These are phyloP conservation scores for Papiliotrema nemorosa DNA, from an alignment of 1,284 basidiomycete genomes.

Conservation along the genomic window DNA sequence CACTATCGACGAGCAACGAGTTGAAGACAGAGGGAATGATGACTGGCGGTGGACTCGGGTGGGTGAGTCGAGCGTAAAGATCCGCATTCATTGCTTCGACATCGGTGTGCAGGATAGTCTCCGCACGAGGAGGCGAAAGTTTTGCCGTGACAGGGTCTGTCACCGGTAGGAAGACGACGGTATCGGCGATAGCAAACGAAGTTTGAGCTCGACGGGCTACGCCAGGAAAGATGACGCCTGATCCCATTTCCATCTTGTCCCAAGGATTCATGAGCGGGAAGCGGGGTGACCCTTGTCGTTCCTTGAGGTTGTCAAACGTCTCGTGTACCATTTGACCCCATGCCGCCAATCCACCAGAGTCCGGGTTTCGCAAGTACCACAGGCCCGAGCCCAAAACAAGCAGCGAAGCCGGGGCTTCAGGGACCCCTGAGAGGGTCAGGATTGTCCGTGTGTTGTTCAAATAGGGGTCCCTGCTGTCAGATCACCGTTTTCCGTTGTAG, in stretches of 20 bases:
- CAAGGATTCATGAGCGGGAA: conserved; percentile 38
- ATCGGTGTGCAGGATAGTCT: conserved; percentile 67
- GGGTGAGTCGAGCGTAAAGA: conserved; percentile 62
- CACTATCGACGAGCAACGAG: conserved; percentile 63
- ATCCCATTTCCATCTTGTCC: conserved; percentile 33
- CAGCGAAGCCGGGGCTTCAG: conserved; percentile 55
- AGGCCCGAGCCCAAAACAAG: conserved; percentile 78
- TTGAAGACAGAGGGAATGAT: conserved; percentile 73
- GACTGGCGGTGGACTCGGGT: conserved; percentile 51
- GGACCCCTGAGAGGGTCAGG: conserved; percentile 40
- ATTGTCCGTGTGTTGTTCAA: conserved; percentile 64
- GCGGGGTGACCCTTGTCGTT: conserved; percentile 35
- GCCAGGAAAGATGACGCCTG: conserved; percentile 20
- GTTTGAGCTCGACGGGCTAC: conserved; percentile 3
- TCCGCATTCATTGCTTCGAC: conserved; percentile 86
- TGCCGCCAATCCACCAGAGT: conserved; percentile 66
- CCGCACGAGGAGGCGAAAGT: conserved; percentile 61
- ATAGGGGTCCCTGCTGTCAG: conserved; percentile 52
- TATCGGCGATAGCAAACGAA: conserved; percentile 58
- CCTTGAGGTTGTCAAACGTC: conserved; percentile 57
- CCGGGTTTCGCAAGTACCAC: conserved; percentile 75
- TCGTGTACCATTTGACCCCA: conserved; percentile 72
- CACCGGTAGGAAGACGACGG: conserved; percentile 70
- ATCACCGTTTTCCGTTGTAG: background rate
- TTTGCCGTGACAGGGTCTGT: conserved; percentile 71